Evolutionary conservation across 805 yeast species (phyloP), one percentile per base, ranked within the genome.

Genomic region (Barnettozyma botsteinii): DNA sequence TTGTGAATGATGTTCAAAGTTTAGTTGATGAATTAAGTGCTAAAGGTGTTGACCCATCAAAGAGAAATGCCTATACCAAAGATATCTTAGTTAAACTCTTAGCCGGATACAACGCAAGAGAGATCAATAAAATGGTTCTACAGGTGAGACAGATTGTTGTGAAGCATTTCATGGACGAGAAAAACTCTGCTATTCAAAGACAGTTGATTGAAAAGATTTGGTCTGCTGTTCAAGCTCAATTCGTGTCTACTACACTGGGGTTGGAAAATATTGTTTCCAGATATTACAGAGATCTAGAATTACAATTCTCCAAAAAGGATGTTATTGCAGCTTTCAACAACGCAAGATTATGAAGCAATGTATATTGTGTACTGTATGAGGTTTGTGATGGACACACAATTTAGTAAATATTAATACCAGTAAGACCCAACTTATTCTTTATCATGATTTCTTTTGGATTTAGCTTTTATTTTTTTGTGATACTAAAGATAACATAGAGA

Each of bases 171-270:
- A 47, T 50, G 7, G 47, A 49, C 12, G 36, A 35, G 1, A 55
- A 56, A 11, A 55, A 59, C 1, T 39, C 65, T 25, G 69, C 66
- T 43, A 62, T 70, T 45, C 83, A 78, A 51, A 70, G 66, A 35
- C 77, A 71, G 33, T 56, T 85, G 30, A 61, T 79, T 29, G 77
- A 73, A 28, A 75, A 72, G 52, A 69, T 86, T 41, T 81, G 95
- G 93, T 66, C 70, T 13, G 78, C 83, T 15, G 62, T 85, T 42
- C 86, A 81, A 49, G 78, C 76, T 17, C 76, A 77, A 46, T 80
- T 79, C 49, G 72, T 75, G 17, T 67, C 71, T 7, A 65, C 76
- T 20, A 76, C 81, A 49, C 61, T 71, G 46, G 70, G 77, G 34
- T 61, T 88, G 42, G 70, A 69, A 46, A 64, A 67, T 1, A 67